Evolutionary conservation across 257 asterid species (phyloP), one percentile per base, ranked within the genome.

Genomic region (Lavandula angustifolia): DNA sequence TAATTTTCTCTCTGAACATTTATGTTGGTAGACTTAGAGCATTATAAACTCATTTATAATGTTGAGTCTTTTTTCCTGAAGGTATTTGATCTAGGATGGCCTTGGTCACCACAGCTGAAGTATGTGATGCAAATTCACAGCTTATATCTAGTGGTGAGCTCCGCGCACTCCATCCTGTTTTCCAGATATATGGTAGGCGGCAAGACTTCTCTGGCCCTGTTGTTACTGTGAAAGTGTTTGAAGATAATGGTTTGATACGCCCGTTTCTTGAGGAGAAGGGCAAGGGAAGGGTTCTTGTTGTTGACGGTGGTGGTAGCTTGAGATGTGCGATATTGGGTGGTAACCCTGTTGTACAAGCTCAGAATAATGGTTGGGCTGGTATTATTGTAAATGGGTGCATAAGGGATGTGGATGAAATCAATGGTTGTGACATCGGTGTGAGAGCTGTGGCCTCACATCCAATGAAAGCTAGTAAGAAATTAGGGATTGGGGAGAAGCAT

Each of bases 341-440:
- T 16, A 81, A 78, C 29, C 84, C 84, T 14, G 82, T 76, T 0
- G 87, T 76, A 17, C 87, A 81, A 65, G 87, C 84, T 52, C 82
- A 81, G 77, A 81, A 76, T 75, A 81, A 81, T 6, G 82, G 84
- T 37, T 81, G 84, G 87, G 84, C 84, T 7, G 80, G 84, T 51
- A 79, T 79, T 3, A 55, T 76, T 40, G 82, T 81, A 9, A 79
- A 81, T 51, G 87, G 87, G 13, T 81, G 84, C 55, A 65, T 73
- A 43, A 76, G 84, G 54, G 87, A 81, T 54, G 84, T 81, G n/a
- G 84, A 81, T 68, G 87, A 81, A 47, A 81, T 81, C 73, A 79
- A 81, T 46, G 84, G 82, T 9, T 76, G 84, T 54, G 84, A 82
- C 42, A 82, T 82, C 6, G 84, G 84, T 13, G 82, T 82, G 56